These are phyloP conservation scores for Cladophialophora chaetospira DNA, from an alignment of 2,329 filamentous ascomycete genomes.

Conservation along the genomic window DNA sequence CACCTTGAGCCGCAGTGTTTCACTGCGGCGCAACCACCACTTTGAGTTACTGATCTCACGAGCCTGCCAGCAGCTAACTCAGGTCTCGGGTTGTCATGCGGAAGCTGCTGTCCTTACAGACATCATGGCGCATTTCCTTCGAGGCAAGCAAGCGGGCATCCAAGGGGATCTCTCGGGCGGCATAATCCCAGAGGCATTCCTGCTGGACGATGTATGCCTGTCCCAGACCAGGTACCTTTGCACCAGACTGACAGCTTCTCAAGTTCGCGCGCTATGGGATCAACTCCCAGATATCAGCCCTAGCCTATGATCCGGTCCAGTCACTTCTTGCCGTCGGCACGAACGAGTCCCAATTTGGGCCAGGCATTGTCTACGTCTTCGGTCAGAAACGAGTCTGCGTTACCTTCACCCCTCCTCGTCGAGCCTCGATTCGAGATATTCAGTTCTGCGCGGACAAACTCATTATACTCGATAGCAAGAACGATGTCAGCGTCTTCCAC, in stretches of 20 bases:
- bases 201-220: conserved; percentile 71
- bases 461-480: conserved; percentile 79
- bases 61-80: background rate
- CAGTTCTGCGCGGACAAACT: conserved; percentile 87
- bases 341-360: conserved; percentile 79
- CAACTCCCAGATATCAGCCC: conserved; percentile 71
- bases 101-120: background rate
- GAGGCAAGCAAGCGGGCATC: conserved; percentile 91
- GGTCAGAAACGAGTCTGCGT: conserved; percentile 80
- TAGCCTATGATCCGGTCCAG: conserved; percentile 92
- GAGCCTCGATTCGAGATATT: conserved; percentile 72
- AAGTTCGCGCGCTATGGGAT: conserved; percentile 75
- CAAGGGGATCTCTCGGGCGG: conserved; percentile 85
- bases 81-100: conserved; percentile 8
- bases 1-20: too few relatives aligned
- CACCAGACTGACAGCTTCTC: conserved; percentile 15
- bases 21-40: background rate
- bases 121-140: conserved; percentile 79
- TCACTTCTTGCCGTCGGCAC: conserved; percentile 92
- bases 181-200: conserved; percentile 75
- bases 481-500: conserved; percentile 83
- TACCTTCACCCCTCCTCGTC: conserved; percentile 68
- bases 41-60: background rate
- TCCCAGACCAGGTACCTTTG: conserved; percentile 32
- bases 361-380: conserved; percentile 85